These are phyloP conservation scores for Globisporangium acanthophoron DNA, from an alignment of 352 stramenopile species.

Conservation along the genomic window DNA sequence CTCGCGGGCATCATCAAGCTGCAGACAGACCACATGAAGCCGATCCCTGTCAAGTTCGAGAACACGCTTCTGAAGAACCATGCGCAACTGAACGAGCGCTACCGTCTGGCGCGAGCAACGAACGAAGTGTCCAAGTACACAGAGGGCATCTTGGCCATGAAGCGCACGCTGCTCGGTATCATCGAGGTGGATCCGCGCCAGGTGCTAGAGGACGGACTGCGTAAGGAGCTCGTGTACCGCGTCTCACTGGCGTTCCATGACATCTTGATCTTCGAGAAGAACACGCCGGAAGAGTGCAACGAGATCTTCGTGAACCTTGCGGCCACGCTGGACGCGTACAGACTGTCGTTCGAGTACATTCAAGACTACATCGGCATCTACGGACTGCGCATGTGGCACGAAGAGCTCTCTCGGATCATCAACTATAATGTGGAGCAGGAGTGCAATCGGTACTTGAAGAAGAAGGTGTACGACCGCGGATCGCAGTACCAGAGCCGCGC, in stretches of 20 bases:
- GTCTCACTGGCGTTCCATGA: slow-evolving; percentile 85
- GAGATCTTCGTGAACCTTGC: slow-evolving; percentile 82
- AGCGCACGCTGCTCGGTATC: slow-evolving; percentile 91
- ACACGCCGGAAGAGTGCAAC: slow-evolving; percentile 78
- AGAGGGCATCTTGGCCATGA: slow-evolving; percentile 94
- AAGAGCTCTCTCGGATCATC: slow-evolving; percentile 92
- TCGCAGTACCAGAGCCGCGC: slow-evolving; percentile 90
- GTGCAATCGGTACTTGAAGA: slow-evolving; percentile 93
- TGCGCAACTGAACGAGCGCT: slow-evolving; percentile 89
- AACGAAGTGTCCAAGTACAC: slow-evolving; percentile 96
- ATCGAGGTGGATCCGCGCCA: slow-evolving; percentile 92
- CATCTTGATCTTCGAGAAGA: slow-evolving; percentile 83
- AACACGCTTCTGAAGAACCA: slow-evolving; percentile 90
- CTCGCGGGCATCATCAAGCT: slow-evolving; percentile 92
- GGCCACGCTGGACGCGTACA: slow-evolving; percentile 86
- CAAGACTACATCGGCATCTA: slow-evolving; percentile 96
- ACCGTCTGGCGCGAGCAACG: slow-evolving; percentile 89
- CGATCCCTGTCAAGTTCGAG: slow-evolving; percentile 91
- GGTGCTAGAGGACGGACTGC: slow-evolving; percentile 91
- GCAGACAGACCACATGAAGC: slow-evolving; percentile 88
- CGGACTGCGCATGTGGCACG: slow-evolving; percentile 93
- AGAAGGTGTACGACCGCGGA: slow-evolving; percentile 89
- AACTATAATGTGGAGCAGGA: slow-evolving; percentile 96
- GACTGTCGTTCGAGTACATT: slow-evolving; percentile 92
- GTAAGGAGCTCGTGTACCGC: slow-evolving; percentile 92